Evolutionary conservation across 2,329 filamentous ascomycete species (phyloP).

Genomic region (Trichoderma breve): DNA sequence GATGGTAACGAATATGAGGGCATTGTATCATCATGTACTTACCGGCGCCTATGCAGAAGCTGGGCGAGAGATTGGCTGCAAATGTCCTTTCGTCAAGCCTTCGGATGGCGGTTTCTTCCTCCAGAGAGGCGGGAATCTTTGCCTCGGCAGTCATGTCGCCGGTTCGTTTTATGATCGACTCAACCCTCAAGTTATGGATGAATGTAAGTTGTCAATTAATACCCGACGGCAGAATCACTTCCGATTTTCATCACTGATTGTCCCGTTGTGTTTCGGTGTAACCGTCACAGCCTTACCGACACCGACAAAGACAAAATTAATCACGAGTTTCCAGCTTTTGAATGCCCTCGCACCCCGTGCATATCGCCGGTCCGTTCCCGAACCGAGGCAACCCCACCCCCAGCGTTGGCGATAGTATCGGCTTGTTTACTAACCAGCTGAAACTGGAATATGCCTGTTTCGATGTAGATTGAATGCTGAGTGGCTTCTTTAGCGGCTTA

Average conservation of each 20-base stretch:
- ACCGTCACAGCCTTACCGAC: not conserved
- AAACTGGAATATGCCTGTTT: not conserved
- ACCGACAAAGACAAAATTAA: not conserved
- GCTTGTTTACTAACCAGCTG: not conserved
- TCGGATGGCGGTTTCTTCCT: not conserved
- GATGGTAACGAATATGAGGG: not conserved
- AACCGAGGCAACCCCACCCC: conserved; percentile 14
- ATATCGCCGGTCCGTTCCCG: not conserved
- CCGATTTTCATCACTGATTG: not conserved
- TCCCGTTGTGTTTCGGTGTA: not conserved
- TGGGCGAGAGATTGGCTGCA: conserved; percentile 5
- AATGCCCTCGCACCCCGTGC: not conserved
- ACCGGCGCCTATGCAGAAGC: conserved; percentile 20
- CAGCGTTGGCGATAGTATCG: not conserved
- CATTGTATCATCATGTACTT: not conserved
- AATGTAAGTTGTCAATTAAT: not conserved
- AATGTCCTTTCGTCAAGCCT: conserved; percentile 18
- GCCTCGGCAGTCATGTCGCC: conserved; percentile 3
- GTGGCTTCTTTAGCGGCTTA: not conserved
- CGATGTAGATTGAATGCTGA: not conserved
- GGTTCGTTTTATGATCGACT: too few relatives aligned
- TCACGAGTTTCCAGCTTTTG: not conserved
- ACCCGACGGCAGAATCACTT: not conserved
- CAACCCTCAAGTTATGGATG: not conserved
- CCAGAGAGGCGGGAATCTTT: conserved; percentile 12